These are phyloP conservation scores for Pseudoscleropodium purum DNA, from an alignment of 225 moss, liverwort and hornwort genomes.

Conservation along the genomic window DNA sequence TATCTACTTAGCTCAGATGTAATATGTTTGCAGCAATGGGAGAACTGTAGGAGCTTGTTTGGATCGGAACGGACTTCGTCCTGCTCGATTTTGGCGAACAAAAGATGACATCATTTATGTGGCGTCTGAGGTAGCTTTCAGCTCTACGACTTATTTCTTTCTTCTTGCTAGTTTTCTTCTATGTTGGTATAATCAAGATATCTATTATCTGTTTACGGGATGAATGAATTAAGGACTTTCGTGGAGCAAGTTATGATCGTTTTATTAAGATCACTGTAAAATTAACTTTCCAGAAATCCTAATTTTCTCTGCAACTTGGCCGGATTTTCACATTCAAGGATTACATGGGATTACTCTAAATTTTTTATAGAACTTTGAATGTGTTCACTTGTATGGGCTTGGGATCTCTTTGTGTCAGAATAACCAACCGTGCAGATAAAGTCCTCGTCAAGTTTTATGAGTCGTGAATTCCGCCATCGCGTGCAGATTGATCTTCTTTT, in stretches of 20 bases:
- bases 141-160: neutral
- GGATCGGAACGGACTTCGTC: conserved; percentile 87
- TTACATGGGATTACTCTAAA: neutral
- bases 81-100: conserved; percentile 85
- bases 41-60: conserved; percentile 86
- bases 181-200: neutral
- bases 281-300: neutral
- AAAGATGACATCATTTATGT: conserved; percentile 75
- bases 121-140: conserved; percentile 66
- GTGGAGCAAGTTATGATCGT: neutral
- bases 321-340: neutral
- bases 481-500: neutral
- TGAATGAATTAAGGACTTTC: neutral
- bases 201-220: neutral
- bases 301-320: neutral
- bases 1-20: neutral
- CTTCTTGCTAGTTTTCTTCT: neutral
- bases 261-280: neutral
- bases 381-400: neutral
- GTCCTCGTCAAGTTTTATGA: neutral
- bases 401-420: neutral
- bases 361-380: neutral
- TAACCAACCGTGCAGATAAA: neutral
- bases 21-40: conserved; percentile 24
- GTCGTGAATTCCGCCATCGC: neutral